These are phyloP conservation scores for Nemania sp. DNA, from an alignment of 2,329 filamentous ascomycete species.

Conservation along the genomic window DNA sequence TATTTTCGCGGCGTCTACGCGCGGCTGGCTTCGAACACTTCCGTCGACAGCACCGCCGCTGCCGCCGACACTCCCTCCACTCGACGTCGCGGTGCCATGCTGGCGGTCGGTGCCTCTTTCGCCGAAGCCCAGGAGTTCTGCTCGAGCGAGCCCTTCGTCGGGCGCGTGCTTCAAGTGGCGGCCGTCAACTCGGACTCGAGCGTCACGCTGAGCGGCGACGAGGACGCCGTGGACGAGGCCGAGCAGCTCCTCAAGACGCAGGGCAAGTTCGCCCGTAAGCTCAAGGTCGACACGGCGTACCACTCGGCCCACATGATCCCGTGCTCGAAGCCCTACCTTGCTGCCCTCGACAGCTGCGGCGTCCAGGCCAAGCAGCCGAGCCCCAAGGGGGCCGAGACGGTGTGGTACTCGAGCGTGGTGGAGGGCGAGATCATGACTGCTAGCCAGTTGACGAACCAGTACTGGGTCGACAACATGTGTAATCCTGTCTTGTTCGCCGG, in stretches of 20 bases:
- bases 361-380: slow-evolving; percentile 4
- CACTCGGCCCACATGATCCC: slow-evolving; percentile 47
- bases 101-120: slow-evolving; percentile 48
- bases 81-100: slow-evolving; percentile 49
- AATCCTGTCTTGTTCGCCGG: slow-evolving; percentile 50
- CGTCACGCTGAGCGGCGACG: slow-evolving; percentile 44
- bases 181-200: slow-evolving; percentile 44
- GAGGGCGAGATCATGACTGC: slow-evolving; percentile 18
- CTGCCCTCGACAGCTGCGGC: slow-evolving; percentile 9
- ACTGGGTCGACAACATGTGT: slow-evolving; percentile 53
- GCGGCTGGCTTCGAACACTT: slow-evolving; percentile 21
- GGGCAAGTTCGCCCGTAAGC: slow-evolving; percentile 35
- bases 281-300: slow-evolving; percentile 48
- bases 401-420: slow-evolving; percentile 36
- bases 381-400: no score
- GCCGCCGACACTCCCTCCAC: no score
- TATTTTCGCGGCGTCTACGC: slow-evolving; percentile 50
- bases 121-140: slow-evolving; percentile 42
- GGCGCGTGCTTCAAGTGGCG: slow-evolving; percentile 36
- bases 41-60: no score
- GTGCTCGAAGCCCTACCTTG: slow-evolving; percentile 26
- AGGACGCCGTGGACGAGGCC: slow-evolving; percentile 36
- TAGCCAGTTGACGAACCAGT: slow-evolving; percentile 29
- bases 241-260: slow-evolving; percentile 30
- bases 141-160: slow-evolving; percentile 31